Conservation (phyloP, 257 asterid genomes). For the Jacaranda copaia region DNA sequence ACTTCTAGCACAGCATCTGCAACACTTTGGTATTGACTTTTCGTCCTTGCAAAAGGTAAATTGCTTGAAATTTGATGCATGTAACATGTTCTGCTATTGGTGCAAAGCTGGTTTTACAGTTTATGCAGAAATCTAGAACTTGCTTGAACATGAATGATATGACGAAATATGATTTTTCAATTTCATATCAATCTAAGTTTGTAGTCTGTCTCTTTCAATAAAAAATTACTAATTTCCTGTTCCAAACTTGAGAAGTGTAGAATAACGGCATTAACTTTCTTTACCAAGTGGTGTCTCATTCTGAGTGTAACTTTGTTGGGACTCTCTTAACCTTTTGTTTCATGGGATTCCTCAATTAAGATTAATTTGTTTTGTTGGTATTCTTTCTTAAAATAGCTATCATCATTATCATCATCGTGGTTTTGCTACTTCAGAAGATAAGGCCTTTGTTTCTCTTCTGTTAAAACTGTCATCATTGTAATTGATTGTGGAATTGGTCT, state of each 20-base stretch:
- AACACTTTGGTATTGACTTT: slow-evolving; percentile 95
- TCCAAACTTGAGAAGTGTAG: background rate
- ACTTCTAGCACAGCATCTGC: slow-evolving; percentile 92
- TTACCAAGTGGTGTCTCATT: slow-evolving; percentile 17
- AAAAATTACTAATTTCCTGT: background rate
- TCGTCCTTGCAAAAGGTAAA: slow-evolving; percentile 96
- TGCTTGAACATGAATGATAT: slow-evolving; percentile 6
- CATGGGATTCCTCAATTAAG: slow-evolving; percentile 23
- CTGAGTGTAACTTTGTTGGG: background rate
- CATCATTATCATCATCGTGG: slow-evolving; percentile 4
- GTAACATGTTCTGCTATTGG: slow-evolving; percentile 19
- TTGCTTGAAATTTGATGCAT: slow-evolving; percentile 37
- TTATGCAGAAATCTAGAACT: slow-evolving; percentile 1
- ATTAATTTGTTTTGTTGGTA: slow-evolving; percentile 11
- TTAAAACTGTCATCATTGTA: slow-evolving; percentile 5
- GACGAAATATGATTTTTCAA: background rate
- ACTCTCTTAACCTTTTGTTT: slow-evolving; percentile 7
- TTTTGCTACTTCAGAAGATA: slow-evolving; percentile 18
- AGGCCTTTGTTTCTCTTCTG: slow-evolving; percentile 1
- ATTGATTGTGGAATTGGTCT: slow-evolving; percentile 23
- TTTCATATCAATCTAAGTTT: background rate
- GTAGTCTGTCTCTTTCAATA: background rate
- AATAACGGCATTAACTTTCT: background rate
- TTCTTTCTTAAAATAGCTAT: slow-evolving; percentile 1
- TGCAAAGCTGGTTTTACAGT: slow-evolving; percentile 1